Evolutionary conservation across 2,329 filamentous ascomycete genomes (phyloP).

Genomic region (Colletotrichum sp.): DNA sequence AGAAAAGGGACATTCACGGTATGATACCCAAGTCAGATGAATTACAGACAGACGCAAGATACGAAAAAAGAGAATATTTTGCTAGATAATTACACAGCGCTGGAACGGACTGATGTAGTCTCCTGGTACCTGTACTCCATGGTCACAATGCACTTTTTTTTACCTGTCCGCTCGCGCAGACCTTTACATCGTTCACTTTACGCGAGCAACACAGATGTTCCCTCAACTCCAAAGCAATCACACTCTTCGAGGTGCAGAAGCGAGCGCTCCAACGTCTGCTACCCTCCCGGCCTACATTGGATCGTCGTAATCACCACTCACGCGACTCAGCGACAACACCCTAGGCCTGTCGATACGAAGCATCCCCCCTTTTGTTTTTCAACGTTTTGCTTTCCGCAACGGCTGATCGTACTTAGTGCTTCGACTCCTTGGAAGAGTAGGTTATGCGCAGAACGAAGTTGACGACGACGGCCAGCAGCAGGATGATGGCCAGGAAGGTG

Average conservation of each 20-base stretch:
- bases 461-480: constrained; percentile 89
- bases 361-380: neutral
- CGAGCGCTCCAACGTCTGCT: neutral
- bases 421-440: constrained; percentile 42
- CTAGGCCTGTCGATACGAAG: neutral
- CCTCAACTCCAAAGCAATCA: neutral
- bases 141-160: neutral
- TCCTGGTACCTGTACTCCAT: neutral
- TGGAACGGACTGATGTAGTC: neutral
- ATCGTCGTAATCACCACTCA: neutral
- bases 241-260: neutral
- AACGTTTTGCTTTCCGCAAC: neutral
- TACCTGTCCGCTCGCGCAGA: neutral
- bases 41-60: neutral
- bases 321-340: neutral
- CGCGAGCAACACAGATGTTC: neutral
- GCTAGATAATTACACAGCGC: neutral
- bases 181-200: neutral
- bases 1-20: neutral
- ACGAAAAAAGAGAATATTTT: neutral
- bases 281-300: neutral
- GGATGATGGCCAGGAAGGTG: constrained; percentile 84
- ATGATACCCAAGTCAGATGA: constrained; percentile 10
- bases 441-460: constrained; percentile 88
- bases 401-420: constrained; percentile 19